Conservation (phyloP, 192 early-diverging fungal genomes). For the Coemansia furcata region DNA sequence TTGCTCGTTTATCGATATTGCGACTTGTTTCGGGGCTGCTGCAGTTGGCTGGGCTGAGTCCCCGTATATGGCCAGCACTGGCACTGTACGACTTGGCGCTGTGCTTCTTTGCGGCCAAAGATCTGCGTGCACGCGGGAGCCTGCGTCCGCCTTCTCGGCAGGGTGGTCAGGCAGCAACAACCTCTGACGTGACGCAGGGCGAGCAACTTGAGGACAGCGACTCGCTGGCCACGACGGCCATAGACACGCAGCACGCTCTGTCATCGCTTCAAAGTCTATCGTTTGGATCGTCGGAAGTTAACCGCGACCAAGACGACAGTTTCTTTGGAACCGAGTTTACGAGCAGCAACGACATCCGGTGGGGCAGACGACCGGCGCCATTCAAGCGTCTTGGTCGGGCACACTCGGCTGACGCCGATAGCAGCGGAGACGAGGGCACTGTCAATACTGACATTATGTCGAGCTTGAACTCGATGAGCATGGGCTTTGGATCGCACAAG, state of each 20-base stretch:
- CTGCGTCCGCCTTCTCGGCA: constrained; percentile 14
- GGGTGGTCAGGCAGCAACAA: background rate
- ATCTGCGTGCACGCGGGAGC: constrained; percentile 10
- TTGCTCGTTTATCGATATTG: constrained; percentile 12
- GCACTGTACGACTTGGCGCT: constrained; percentile 21
- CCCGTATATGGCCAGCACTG: constrained; percentile 2
- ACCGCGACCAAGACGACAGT: constrained; percentile 43
- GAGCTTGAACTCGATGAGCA: constrained; percentile 12
- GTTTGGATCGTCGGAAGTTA: constrained; percentile 37
- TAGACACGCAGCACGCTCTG: constrained; percentile 12
- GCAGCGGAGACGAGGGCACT: constrained; percentile 26
- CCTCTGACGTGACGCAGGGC: background rate
- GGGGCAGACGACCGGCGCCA: background rate
- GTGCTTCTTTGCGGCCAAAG: constrained; percentile 6
- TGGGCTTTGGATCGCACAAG: background rate
- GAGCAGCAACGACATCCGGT: background rate
- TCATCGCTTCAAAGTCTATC: constrained; percentile 32
- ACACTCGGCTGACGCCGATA: background rate
- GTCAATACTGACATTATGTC: constrained; percentile 8
- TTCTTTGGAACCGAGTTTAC: constrained; percentile 13
- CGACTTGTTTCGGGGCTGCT: constrained; percentile 15
- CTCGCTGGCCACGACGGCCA: background rate
- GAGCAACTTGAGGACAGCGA: background rate
- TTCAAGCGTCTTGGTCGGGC: background rate
- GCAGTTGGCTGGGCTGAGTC: background rate